Percentiles rank a stretch among this genome's conserved stretches.
Evolutionary conservation across 2,329 filamentous ascomycete genomes (phyloP).

Genomic region (Penicillium sclerotigenum): DNA sequence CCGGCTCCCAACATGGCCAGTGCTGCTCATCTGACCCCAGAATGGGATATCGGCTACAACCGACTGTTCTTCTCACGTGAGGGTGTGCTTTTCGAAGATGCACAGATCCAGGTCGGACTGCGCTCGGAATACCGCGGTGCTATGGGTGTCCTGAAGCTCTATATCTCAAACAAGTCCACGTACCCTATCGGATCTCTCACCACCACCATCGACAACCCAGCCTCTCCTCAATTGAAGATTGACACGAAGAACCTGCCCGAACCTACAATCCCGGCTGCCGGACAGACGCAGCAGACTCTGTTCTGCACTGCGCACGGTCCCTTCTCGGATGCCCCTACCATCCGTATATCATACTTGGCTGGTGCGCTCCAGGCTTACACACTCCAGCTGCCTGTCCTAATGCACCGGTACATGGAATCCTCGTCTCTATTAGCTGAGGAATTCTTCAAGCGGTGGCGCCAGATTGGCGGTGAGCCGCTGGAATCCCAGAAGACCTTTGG

Average conservation of each 20-base stretch:
- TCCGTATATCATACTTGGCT: constrained; percentile 89
- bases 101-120: constrained; percentile 86
- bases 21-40: constrained; percentile 85
- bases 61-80: constrained; percentile 74
- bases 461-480: constrained; percentile 83
- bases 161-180: constrained; percentile 92
- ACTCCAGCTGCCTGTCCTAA: constrained; percentile 78
- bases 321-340: constrained; percentile 81
- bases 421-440: constrained; percentile 84
- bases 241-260: constrained; percentile 89
- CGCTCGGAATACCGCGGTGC: constrained; percentile 94
- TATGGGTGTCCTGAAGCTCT: constrained; percentile 90
- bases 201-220: constrained; percentile 77
- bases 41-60: constrained; percentile 90
- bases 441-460: constrained; percentile 99
- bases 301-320: constrained; percentile 85
- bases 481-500: constrained; percentile 88
- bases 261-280: constrained; percentile 68
- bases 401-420: constrained; percentile 96
- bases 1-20: constrained; percentile 80
- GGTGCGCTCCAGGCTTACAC: constrained; percentile 91
- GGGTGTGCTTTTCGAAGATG: constrained; percentile 91
- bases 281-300: constrained; percentile 86
- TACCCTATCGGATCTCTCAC: constrained; percentile 86
- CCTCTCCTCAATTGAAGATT: constrained; percentile 67